A percentile compares a stretch with the other conserved stretches of the same genome.
Conservation (phyloP, 1,284 basidiomycete genomes). For the Leccinum angustisporum region DNA sequence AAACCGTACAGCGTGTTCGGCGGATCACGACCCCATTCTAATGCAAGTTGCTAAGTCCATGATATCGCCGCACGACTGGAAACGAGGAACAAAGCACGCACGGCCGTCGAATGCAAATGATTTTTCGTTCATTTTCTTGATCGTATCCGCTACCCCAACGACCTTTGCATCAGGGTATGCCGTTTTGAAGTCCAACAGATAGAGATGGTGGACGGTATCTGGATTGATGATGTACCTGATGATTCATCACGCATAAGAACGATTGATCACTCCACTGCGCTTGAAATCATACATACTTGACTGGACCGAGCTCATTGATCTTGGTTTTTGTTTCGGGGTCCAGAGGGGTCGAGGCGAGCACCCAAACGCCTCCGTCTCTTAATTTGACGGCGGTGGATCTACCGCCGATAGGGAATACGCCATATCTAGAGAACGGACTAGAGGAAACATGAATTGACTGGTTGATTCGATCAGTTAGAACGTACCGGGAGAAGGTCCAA, state of each 20-base stretch:
- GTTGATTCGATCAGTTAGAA: slow-evolving; percentile 5
- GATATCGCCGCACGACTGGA: not conserved
- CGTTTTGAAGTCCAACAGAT: slow-evolving; percentile 68
- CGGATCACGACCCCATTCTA: slow-evolving; percentile 68
- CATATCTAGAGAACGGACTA: slow-evolving; percentile 71
- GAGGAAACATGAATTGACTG: slow-evolving; percentile 10
- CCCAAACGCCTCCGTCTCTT: slow-evolving; percentile 71
- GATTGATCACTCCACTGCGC: not conserved
- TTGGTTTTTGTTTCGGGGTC: slow-evolving; percentile 71
- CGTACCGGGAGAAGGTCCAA: slow-evolving; percentile 74
- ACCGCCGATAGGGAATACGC: slow-evolving; percentile 74
- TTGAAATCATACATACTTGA: slow-evolving; percentile 52
- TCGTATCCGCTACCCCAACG: slow-evolving; percentile 60
- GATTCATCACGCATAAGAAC: not conserved
- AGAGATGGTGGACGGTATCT: slow-evolving; percentile 67
- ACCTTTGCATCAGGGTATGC: slow-evolving; percentile 79
- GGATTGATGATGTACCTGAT: slow-evolving; percentile 65
- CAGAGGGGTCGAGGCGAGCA: slow-evolving; percentile 84
- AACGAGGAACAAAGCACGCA: slow-evolving; percentile 33
- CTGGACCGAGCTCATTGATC: slow-evolving; percentile 73
- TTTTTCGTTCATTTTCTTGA: slow-evolving; percentile 44
- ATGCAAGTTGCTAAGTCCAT: not conserved
- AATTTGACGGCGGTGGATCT: slow-evolving; percentile 83
- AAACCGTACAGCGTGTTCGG: slow-evolving; percentile 73
- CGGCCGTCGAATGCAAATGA: slow-evolving; percentile 59